Evolutionary conservation across 2,329 filamentous ascomycete species (phyloP), one percentile per base, ranked within the genome.

Genomic region (Madurella mycetomatis): DNA sequence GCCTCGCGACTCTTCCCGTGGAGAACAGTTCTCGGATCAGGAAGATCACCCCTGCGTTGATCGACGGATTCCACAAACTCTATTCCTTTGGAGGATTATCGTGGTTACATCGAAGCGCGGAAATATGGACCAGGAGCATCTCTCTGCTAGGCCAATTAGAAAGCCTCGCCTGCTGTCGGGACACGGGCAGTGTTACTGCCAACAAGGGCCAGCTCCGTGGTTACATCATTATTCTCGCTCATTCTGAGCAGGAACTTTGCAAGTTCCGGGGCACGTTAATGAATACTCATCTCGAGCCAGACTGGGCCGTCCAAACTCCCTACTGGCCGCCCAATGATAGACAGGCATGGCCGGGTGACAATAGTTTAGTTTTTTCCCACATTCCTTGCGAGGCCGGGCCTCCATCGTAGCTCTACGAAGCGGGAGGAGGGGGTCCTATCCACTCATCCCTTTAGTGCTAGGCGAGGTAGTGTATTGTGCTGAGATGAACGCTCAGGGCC

Each of bases 1-100:
- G 25, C 25, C 25, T 25, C 25, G 25, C 25, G 3, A 46, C 32
- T 46, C 31, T 39, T 3, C n/a, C n/a, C 13, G 30, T 9, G 19
- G 32, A 7, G 13, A 37, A 25, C 25, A 25, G 25, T 11, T 41
- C 40, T 41, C 31, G 50, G 43, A 47, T 51, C 54, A 50, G 46
- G 50, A 47, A 53, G 61, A 62, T 63, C 60, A 45, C 57, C 53
- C 54, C 51, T 59, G 57, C 49, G 57, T 44, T 50, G 62, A 64
- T 64, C 62, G 61, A 60, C 60, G 54, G 55, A 62, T 61, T 56
- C 57, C 50, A 45, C 49, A 56, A 62, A 60, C 57, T 60, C 54
- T 62, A 59, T 61, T 58, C 58, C 49, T 34, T 40, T 46, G 51
- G 48, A 45, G 55, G 50, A 53, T 51, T 49, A 41, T 39, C 56